These are phyloP conservation scores for Phytophthora syringae DNA, from an alignment of 352 stramenopile species.

Conservation along the genomic window DNA sequence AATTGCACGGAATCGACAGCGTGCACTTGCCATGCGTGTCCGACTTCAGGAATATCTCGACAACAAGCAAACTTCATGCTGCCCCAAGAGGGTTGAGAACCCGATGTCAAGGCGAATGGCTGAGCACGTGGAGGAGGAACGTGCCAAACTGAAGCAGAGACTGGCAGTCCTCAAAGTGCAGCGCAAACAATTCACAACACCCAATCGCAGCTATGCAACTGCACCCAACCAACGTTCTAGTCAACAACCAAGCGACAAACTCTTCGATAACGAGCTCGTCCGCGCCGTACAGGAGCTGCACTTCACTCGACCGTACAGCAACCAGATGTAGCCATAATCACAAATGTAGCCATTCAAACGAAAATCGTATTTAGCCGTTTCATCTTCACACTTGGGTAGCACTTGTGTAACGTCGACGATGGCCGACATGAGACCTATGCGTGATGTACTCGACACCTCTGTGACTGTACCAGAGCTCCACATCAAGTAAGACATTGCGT, in stretches of 20 bases:
- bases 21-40: conserved; percentile 44
- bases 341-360: not conserved
- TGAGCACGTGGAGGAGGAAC: conserved; percentile 22
- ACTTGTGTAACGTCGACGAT: conserved; percentile 16
- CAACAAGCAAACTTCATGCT: conserved; percentile 3
- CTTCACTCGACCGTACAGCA: conserved; percentile 24
- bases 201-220: not conserved
- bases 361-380: conserved; percentile 21
- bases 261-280: conserved; percentile 43
- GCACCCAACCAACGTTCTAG: conserved; percentile 11
- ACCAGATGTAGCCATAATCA: conserved; percentile 20
- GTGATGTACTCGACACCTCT: conserved; percentile 12
- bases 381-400: conserved; percentile 7
- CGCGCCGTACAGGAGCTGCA: conserved; percentile 42
- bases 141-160: conserved; percentile 23
- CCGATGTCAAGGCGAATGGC: conserved; percentile 6
- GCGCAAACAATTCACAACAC: conserved; percentile 13
- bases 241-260: conserved; percentile 11
- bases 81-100: not conserved
- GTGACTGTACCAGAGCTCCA: conserved; percentile 46
- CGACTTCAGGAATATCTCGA: conserved; percentile 13
- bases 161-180: conserved; percentile 27
- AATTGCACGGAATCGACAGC: conserved; percentile 47
- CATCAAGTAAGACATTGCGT: conserved; percentile 56
- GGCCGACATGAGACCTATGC: conserved; percentile 7